These are phyloP conservation scores for Plantago ovata DNA, from an alignment of 257 asterid species.

Conservation along the genomic window DNA sequence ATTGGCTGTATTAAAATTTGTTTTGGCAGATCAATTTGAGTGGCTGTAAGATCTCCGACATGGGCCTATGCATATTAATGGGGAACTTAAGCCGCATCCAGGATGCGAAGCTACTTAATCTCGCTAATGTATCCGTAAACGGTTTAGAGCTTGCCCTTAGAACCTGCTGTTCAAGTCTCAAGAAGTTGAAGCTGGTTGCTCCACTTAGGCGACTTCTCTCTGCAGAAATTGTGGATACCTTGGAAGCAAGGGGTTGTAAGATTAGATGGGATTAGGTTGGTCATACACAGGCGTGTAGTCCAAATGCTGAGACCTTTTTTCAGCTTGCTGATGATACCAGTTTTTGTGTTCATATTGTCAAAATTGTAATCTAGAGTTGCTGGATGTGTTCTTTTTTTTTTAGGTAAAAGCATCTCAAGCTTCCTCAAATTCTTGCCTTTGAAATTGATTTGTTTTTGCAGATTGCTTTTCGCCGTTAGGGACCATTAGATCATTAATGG, in stretches of 20 bases:
- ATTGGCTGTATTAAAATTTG: neutral
- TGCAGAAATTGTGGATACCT: conserved; percentile 37
- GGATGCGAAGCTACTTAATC: conserved; percentile 55
- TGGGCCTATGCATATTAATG: conserved; percentile 66
- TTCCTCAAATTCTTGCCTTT: too few species aligned
- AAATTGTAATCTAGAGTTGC: too few species aligned
- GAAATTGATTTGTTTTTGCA: too few species aligned
- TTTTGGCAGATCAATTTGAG: conserved; percentile 55
- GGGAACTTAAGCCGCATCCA: conserved; percentile 63
- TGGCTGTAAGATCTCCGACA: conserved; percentile 47
- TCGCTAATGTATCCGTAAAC: conserved; percentile 42
- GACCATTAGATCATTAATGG: too few species aligned
- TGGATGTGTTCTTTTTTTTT: too few species aligned
- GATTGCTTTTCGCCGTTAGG: too few species aligned
- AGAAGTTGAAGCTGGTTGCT: conserved; percentile 55
- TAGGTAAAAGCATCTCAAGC: too few species aligned
- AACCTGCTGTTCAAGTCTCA: conserved; percentile 45
- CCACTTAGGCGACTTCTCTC: conserved; percentile 39
- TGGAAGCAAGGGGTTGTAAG: conserved; percentile 55
- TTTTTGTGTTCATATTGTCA: too few species aligned
- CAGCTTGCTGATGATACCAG: too few species aligned
- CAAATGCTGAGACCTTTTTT: neutral
- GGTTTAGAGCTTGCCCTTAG: conserved; percentile 64
- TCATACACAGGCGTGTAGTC: too few species aligned
- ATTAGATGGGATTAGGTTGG: conserved; percentile 60